Base-by-base conservation (phyloP, 2,329 filamentous ascomycete genomes). In the Claviceps africana region DNA sequence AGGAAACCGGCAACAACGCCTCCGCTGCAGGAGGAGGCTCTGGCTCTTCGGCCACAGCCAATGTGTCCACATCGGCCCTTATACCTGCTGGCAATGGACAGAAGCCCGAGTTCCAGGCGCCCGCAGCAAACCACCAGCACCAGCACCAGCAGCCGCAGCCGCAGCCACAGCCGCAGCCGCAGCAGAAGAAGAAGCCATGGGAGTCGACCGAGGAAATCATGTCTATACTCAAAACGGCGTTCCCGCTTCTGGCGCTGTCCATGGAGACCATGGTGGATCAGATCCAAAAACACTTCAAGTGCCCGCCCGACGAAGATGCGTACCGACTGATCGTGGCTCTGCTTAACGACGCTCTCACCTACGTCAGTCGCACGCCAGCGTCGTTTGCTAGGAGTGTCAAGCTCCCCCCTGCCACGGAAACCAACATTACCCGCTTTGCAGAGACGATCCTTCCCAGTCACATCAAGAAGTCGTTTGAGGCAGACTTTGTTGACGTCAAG, bases 251-350 rank as follows among this genome's bases (percentile, higher is more conserved):
- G 60, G 93, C 94, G 10, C 73, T 97, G 44, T 96, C 91, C 0
- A 97, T 99, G 93, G 93, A 99, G 71, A 95, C 91, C 0, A 98
- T 97, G 89, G 90, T 97, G 31, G 93, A 98, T 64, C 91, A 97
- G 69, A 95, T 98, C 54, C 86, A 93, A 67, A 97, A 97, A 74
- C 86, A 97, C 69, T 98, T 98, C 79, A 98, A 98, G 71, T 97
- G 93, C 62, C 91, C 91, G 15, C 91, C 91, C 0, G 93, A 99
- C 61, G 93, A 99, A 66, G 93, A 99, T 71, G 94, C 93, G 2
- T 97, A 97, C 68, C 81, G 93, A 48, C 76, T 99, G 17, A 98
- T 98, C 58, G 91, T 97, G n/a, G 94, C 93, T 2, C 73, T 99
- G 11, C 79, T 98, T 22, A 98, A 98, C 65, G 93, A 99, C 67